Base-by-base conservation (phyloP, 768 basidiomycete genomes). In the Chalciporus piperatus region DNA sequence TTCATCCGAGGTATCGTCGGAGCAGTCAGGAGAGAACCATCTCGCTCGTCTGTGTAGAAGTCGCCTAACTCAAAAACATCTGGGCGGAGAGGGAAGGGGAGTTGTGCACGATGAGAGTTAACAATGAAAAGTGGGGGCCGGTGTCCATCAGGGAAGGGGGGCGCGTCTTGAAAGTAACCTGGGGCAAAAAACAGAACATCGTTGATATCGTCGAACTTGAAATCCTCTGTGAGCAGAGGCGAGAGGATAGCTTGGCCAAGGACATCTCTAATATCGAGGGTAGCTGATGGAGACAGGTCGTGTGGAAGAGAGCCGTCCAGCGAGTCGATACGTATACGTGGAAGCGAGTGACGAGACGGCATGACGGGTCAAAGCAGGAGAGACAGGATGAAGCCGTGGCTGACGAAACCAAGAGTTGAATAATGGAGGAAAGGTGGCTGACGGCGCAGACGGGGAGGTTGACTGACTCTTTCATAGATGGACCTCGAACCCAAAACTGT, bases 1-100 rank as follows among this genome's bases (percentile, higher is more conserved):
- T 62, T 67, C 61, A 74, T 61, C 38, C 73, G 71, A 19, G 72
- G 70, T n/a, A 54, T 41, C 4, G 71, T 74, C 14, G 71, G 72
- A 19, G 60, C 57, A 11, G 71, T 66, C 43, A 64, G 49, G 40
- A 50, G 48, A 38, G 33, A 35, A 39, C 23, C 8, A 12, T 46
- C 40, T 32, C 55, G 57, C 53, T 66, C 61, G 35, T 59, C 64
- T 23, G 41, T n/a, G 22, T 22, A 52, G 20, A 64, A 35, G 51
- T 58, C 52, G 38, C 56, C 58, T 37, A 52, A 30, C 49, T 64
- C 59, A 48, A 60, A 55, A 33, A 48, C 58, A 16, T 62, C 51
- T 45, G 46, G 41, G 32, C 61, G 57, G 37, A 62, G 46, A 41
- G 50, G 54, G 49, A 70, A 62, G 33, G 57, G 56, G 27, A 66